A percentile compares a stretch with the other conserved stretches of the same genome.
Evolutionary conservation across 2,329 filamentous ascomycete genomes (phyloP).

Genomic region (Boeremia exigua): DNA sequence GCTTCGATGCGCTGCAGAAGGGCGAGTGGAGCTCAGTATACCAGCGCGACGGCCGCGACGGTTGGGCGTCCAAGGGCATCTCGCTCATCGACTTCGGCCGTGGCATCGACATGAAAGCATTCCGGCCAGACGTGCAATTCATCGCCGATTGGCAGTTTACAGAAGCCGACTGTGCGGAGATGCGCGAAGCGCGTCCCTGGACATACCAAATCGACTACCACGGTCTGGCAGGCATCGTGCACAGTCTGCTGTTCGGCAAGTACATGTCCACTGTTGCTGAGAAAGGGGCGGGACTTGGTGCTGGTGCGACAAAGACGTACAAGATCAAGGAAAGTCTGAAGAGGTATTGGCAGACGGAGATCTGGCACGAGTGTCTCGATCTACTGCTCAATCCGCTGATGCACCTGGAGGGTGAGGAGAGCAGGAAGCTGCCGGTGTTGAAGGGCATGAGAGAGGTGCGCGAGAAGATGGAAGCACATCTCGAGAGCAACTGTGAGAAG

Average conservation of each 20-base stretch:
- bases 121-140: conserved; percentile 79
- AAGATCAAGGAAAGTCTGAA: conserved; percentile 83
- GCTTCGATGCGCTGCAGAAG: conserved; percentile 65
- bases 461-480: conserved; percentile 82
- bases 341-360: conserved; percentile 93
- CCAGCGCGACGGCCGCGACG: conserved; percentile 72
- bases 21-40: conserved; percentile 68
- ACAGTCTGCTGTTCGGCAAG: conserved; percentile 89
- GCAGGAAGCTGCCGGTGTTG: conserved; percentile 72
- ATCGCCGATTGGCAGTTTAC: conserved; percentile 94
- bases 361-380: conserved; percentile 85
- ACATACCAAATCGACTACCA: conserved; percentile 98
- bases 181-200: conserved; percentile 92
- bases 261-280: conserved; percentile 81
- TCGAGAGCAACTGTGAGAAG: conserved; percentile 81
- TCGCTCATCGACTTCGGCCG: conserved; percentile 94
- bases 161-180: conserved; percentile 89
- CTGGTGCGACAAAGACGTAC: conserved; percentile 70
- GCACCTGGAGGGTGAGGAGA: conserved; percentile 70
- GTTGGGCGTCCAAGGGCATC: conserved; percentile 82
- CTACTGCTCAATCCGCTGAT: conserved; percentile 81
- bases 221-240: conserved; percentile 85
- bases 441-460: conserved; percentile 72
- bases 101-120: conserved; percentile 90
- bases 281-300: conserved; percentile 60